These are phyloP conservation scores for Corymbia citriodora DNA, from an alignment of 441 rosid species.

Conservation along the genomic window DNA sequence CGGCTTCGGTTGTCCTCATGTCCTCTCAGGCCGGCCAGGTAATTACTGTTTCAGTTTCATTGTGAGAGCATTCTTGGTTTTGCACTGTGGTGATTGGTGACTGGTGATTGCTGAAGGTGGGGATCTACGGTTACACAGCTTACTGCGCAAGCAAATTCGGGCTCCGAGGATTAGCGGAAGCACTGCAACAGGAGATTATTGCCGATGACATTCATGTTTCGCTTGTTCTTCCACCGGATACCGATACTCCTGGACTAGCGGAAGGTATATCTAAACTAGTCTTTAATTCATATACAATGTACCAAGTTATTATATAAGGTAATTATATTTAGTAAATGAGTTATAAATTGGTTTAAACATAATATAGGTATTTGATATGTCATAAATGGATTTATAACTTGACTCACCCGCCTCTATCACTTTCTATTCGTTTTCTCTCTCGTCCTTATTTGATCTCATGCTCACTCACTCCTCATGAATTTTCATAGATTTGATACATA, in stretches of 20 bases:
- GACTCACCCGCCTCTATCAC: background rate
- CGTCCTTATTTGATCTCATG: background rate
- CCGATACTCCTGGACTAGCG: slow-evolving; percentile 77
- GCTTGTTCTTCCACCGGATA: slow-evolving; percentile 78
- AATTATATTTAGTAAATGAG: no score
- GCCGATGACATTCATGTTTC: slow-evolving; percentile 73
- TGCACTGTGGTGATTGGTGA: background rate
- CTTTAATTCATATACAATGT: no score
- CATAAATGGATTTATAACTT: background rate
- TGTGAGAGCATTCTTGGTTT: background rate
- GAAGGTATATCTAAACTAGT: slow-evolving; percentile 37
- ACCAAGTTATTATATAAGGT: no score
- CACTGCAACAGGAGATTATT: slow-evolving; percentile 89
- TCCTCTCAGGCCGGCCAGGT: slow-evolving; percentile 97
- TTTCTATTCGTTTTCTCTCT: fast-evolving
- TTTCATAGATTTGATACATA: background rate
- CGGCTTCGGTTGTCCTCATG: slow-evolving; percentile 70
- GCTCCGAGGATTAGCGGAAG: slow-evolving; percentile 89
- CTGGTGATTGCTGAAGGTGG: slow-evolving; percentile 41
- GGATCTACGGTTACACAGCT: slow-evolving; percentile 89
- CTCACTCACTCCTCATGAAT: background rate
- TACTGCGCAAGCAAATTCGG: slow-evolving; percentile 90
- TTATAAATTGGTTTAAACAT: no score
- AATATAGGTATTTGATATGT: no score
- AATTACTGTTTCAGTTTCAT: background rate